Base-by-base conservation (phyloP, 768 basidiomycete species). In the Leccinum boreale region DNA sequence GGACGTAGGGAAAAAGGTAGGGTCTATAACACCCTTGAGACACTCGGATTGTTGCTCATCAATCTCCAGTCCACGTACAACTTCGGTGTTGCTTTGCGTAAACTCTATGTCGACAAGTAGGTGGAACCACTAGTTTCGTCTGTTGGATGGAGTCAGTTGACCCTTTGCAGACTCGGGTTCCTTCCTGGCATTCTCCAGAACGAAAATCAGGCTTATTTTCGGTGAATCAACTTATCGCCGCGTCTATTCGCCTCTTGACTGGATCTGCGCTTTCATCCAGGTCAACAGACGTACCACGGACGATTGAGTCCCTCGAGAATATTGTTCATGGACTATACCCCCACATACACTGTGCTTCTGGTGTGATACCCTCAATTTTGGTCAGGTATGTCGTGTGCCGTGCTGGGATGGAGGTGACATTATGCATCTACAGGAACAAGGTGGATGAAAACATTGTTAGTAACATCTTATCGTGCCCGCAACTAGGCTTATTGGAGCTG, bases 251-350 rank as follows among this genome's bases (percentile, higher is more conserved):
- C 31, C 28, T 45, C 10, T 24, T 57, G 49, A 54, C 28, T 8
- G 3, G 12, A 33, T 39, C 39, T 26, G 14, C 17, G 7, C 42
- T 24, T 55, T 55, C 33, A 26, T 56, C 9, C 51, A 85, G 86
- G 49, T 87, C 83, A 15, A 93, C 91, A 2, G 87, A 89, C 65
- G 83, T 93, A 69, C 82, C 89, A 0, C 78, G 91, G 33, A 92
- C 90, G 5, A 84, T 86, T 15, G 88, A 92, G 63, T 85, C 85
- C 0, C 71, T 91, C 17, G 85, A 88, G 62, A 85, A 92, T 61
- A 76, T 92, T 35, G 75, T 89, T n/a, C 78, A 85, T 51, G 90
- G 90, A 1, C 68, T 93, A 49, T 92, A 90, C 63, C 87, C 87
- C 2, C 71, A 74, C 7, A 60, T 71, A 4, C 82, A 82, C 65